Base-by-base conservation (phyloP, 805 yeast species). In the Teunomyces cretensis region DNA sequence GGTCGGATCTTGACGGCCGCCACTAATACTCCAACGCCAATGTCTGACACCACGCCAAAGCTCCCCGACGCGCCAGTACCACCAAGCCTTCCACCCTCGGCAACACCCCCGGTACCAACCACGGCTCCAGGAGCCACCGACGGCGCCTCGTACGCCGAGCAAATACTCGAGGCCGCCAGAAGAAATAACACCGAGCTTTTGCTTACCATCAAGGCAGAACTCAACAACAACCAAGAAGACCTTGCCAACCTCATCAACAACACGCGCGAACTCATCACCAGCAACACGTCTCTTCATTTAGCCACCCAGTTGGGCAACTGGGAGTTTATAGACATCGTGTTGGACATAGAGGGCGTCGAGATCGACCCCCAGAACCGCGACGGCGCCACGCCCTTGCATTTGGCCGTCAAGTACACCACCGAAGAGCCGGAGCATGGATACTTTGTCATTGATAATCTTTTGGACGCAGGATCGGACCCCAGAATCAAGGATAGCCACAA, bases 401-500 rank as follows among this genome's bases (percentile, higher is more conserved):
- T 79, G 49, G 95, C 96, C 4, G 96, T 84, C 9, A 78, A 78
- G 49, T 92, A 86, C 62, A 75, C 91, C 11, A 71, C 73, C 38
- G 83, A 81, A 19, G 96, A 92, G 58, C 88, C 94, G 0, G 97
- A 88, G 48, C 90, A 86, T 63, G 97, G 96, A 0, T 69, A 75
- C 17, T 88, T 83, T 53, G 73, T 90, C 28, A 80, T 84, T 9
- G 96, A 88, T 57, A 86, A 84, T 61, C 76, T 94, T 50, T 70
- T 94, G 33, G 97, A 91, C 57, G 96, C 95, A 24, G 98, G 99
- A 2, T 84, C 94, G 1, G 94, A 91, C 65, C 88, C 95, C 2
- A 73, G 68, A 41, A 58, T 67, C 32, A 53, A 53, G 17, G 73
- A 71, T 52, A 57, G 48, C 19, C 71, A 74, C 32, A 88, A 88